Percentiles rank a stretch among this genome's conserved stretches.
Conservation (phyloP, 306 rosid species). For the Senna tora region DNA sequence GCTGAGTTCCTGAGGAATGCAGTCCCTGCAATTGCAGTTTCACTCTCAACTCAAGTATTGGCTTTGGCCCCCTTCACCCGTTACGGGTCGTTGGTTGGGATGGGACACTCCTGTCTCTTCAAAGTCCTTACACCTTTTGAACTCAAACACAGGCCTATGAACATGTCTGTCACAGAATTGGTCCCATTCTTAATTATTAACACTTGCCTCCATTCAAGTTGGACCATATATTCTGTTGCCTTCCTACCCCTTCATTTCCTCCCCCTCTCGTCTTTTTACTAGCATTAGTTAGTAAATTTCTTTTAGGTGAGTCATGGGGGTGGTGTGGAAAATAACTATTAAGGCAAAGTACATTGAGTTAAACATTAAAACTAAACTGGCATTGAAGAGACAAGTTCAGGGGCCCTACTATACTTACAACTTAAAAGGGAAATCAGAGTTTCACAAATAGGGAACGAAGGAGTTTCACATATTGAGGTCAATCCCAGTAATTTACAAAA, state of each 20-base stretch:
- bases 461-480: slow-evolving; percentile 61
- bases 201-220: slow-evolving; percentile 33
- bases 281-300: background rate
- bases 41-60: slow-evolving; percentile 42
- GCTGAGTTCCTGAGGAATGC: slow-evolving; percentile 30
- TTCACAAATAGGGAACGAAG: slow-evolving; percentile 48
- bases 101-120: slow-evolving; percentile 33
- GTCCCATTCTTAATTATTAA: slow-evolving; percentile 42
- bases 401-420: slow-evolving; percentile 62
- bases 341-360: background rate
- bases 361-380: slow-evolving; percentile 45
- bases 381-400: slow-evolving; percentile 47
- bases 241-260: slow-evolving; percentile 21
- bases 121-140: slow-evolving; percentile 6
- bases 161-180: slow-evolving; percentile 37
- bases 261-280: too few relatives aligned
- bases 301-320: background rate
- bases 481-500: slow-evolving; percentile 74
- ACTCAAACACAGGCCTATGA: slow-evolving; percentile 38
- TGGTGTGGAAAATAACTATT: background rate
- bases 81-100: slow-evolving; percentile 36
- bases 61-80: slow-evolving; percentile 45
- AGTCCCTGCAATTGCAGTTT: slow-evolving; percentile 33
- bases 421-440: slow-evolving; percentile 47
- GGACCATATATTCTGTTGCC: slow-evolving; percentile 36